Base-by-base conservation (phyloP, 2,329 filamentous ascomycete genomes). In the Scedosporium aurantiacum region DNA sequence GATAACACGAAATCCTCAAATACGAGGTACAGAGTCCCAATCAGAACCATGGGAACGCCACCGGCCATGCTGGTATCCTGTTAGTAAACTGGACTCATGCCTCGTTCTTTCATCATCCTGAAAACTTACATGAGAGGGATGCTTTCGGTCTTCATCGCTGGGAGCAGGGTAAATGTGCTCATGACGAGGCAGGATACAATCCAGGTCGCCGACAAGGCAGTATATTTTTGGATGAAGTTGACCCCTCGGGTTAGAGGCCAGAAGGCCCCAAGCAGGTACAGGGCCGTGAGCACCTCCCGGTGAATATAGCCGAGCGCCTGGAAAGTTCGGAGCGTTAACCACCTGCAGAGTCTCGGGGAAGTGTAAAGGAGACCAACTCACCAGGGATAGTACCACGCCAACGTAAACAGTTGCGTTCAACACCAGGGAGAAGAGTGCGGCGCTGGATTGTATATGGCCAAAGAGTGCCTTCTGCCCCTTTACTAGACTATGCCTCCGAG, bases 251-350 rank as follows among this genome's bases (percentile, higher is more conserved):
- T 78, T 0, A 81, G 66, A 0, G 94, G 94, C 89, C 92, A 99
- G 52, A 89, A 78, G 1, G 86, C 83, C 3, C 84, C 91, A 3
- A 92, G 66, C 27, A 92, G 68, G 69, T 92, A 99, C 61, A 93
- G 83, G 0, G 84, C 76, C 0, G 93, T 96, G 67, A 95, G 87
- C 25, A 97, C 85, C 69, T 96, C 88, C 47, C 94, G 87, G 67
- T 93, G 82, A 62, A 96, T 96, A 71, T 99, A 99, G 58, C 91
- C 92, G 75, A 96, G 79, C 23, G 94, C 91, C 90, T 94, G 61
- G 27, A 66, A 52, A 18, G 12, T 59, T 32, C 10, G 18, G 43
- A 47, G 6, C n/a, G 18, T 47, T 28, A 55, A 14, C 45, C 23
- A 25, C 50, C 18, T 16, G 18, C n/a, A 12, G 57, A 47, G n/a